Evolutionary conservation across 2,329 filamentous ascomycete genomes (phyloP).

Genomic region (Pezicula radicicola): DNA sequence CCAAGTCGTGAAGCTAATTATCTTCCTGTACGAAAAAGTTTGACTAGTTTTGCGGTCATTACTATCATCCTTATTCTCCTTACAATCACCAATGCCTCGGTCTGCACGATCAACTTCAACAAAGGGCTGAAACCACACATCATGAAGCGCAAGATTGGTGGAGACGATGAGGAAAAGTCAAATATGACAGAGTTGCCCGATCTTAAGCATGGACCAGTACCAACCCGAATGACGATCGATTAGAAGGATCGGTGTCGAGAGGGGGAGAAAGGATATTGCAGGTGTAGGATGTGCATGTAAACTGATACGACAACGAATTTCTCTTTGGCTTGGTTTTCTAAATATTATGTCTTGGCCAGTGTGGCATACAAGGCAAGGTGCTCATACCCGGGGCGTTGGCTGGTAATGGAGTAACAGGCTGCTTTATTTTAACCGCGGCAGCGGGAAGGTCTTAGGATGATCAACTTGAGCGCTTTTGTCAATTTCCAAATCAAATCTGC

Average conservation of each 20-base stretch:
- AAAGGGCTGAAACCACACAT: slow-evolving; percentile 87
- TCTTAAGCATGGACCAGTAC: slow-evolving; percentile 33
- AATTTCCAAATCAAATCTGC: too few relatives aligned
- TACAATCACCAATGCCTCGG: slow-evolving; percentile 82
- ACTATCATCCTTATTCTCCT: slow-evolving; percentile 85
- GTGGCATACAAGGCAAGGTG: slow-evolving; percentile 22
- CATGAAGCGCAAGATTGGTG: slow-evolving; percentile 49
- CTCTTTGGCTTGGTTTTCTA: slow-evolving; percentile 14
- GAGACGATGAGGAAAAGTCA: slow-evolving; percentile 46
- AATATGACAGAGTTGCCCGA: slow-evolving; percentile 44
- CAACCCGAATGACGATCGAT: slow-evolving; percentile 47
- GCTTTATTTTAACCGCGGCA: slow-evolving; percentile 3
- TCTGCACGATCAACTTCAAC: slow-evolving; percentile 89
- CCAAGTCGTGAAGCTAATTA: slow-evolving; percentile 59
- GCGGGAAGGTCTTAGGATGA: not conserved
- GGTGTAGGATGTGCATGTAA: slow-evolving; percentile 20
- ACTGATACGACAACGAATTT: slow-evolving; percentile 19
- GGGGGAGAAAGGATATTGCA: not conserved
- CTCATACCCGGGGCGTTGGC: slow-evolving; percentile 27
- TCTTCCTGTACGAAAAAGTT: slow-evolving; percentile 73
- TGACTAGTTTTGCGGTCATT: slow-evolving; percentile 92
- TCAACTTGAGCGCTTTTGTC: not conserved
- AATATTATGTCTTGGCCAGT: slow-evolving; percentile 23
- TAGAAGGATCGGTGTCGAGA: slow-evolving; percentile 21
- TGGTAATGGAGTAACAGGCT: slow-evolving; percentile 18